A percentile compares a stretch with the other conserved stretches of the same genome.
Conservation (phyloP, 495 filamentous ascomycete genomes). For the Penicillium ochrochloron region DNA sequence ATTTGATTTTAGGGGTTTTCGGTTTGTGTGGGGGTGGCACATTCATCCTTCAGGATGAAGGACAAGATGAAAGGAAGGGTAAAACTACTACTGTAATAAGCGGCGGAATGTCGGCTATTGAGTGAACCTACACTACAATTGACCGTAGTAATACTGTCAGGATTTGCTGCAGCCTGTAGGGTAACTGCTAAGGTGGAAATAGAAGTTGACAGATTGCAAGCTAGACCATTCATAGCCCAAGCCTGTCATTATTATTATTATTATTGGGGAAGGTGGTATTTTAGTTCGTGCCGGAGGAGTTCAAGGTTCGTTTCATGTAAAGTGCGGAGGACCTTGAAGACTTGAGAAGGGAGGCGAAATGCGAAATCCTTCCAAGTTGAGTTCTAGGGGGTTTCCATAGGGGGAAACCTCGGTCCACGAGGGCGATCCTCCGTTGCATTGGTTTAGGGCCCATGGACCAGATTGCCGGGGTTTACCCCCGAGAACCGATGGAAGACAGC, state of each 20-base stretch:
- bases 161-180: too few species aligned
- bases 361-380: background rate
- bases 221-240: too few species aligned
- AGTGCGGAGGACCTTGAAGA: background rate
- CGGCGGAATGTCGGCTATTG: conserved; percentile 5
- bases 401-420: conserved; percentile 5
- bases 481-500: too few species aligned
- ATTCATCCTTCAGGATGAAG: background rate
- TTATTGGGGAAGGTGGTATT: background rate
- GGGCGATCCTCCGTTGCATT: conserved; percentile 2
- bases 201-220: background rate
- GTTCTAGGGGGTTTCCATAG: background rate
- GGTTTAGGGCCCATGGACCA: conserved; percentile 11
- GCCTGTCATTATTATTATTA: too few species aligned
- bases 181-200: background rate
- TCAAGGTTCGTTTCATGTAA: background rate
- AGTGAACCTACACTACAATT: too few species aligned
- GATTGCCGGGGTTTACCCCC: conserved; percentile 7
- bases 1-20: background rate
- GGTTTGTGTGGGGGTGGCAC: background rate
- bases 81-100: background rate
- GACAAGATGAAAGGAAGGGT: background rate
- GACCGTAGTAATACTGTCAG: too few species aligned
- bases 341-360: background rate
- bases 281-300: background rate